Evolutionary conservation across 192 early-diverging fungal genomes (phyloP).

Genomic region (Linnemannia exigua): DNA sequence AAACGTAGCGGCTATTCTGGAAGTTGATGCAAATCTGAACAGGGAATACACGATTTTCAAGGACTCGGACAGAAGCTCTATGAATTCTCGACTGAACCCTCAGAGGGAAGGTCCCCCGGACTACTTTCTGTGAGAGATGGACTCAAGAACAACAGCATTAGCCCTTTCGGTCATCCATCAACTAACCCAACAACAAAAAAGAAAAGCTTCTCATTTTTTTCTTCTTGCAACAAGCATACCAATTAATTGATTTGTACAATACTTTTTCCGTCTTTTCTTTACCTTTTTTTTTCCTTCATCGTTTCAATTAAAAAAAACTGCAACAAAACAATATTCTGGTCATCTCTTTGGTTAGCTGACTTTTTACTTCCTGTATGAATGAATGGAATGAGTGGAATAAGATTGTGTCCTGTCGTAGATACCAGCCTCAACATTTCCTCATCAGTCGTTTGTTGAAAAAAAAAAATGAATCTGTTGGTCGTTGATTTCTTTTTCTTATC

Average conservation of each 20-base stretch:
- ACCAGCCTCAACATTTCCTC: no score
- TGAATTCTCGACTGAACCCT: slow-evolving; percentile 86
- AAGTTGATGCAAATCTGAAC: slow-evolving; percentile 91
- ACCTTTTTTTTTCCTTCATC: not conserved
- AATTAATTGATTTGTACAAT: slow-evolving; percentile 13
- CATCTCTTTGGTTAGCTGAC: not conserved
- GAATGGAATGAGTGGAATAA: no score
- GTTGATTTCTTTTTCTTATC: not conserved
- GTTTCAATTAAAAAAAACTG: slow-evolving; percentile 8
- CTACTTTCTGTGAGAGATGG: slow-evolving; percentile 84
- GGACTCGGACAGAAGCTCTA: slow-evolving; percentile 31
- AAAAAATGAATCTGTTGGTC: not conserved
- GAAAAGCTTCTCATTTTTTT: not conserved
- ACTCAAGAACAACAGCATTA: not conserved
- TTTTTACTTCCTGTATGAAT: not conserved
- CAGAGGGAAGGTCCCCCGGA: slow-evolving; percentile 92
- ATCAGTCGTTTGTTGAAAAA: not conserved
- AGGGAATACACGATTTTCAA: slow-evolving; percentile 92
- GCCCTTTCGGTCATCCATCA: not conserved
- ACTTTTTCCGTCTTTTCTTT: not conserved
- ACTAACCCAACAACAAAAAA: not conserved
- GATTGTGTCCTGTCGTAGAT: no score
- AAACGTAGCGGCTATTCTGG: slow-evolving; percentile 97
- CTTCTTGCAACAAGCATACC: slow-evolving; percentile 13
- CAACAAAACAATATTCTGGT: not conserved